A percentile compares a stretch with the other conserved stretches of the same genome.
phyloP scores from a whole-genome alignment of 106 monocot species.

The Acorus calamus region DNA sequence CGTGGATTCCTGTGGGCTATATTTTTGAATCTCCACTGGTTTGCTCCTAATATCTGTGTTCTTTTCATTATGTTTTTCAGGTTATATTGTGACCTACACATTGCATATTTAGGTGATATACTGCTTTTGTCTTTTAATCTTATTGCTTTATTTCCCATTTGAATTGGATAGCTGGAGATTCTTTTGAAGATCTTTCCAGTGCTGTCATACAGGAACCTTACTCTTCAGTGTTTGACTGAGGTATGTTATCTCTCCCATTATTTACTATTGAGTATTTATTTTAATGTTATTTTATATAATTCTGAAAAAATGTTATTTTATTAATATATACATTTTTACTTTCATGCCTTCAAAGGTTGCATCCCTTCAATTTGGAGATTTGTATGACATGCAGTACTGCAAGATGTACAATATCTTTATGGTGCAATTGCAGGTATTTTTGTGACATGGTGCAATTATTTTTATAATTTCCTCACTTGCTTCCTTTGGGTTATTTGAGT shows the following conservation, averaged over 20 bases:
- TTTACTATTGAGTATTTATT: slow-evolving; percentile 1
- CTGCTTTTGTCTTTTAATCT: too few species aligned
- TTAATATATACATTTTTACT: too few species aligned
- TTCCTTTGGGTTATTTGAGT: not conserved
- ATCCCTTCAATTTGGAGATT: slow-evolving; percentile 93
- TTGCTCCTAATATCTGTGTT: slow-evolving; percentile 7
- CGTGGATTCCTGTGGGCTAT: slow-evolving; percentile 97
- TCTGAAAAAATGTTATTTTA: not conserved
- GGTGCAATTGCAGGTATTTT: slow-evolving; percentile 78
- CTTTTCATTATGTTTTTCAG: not conserved
- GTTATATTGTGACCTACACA: not conserved
- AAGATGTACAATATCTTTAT: slow-evolving; percentile 94
- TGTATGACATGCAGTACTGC: slow-evolving; percentile 82
- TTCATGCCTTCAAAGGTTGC: slow-evolving; percentile 51
- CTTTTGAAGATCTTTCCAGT: slow-evolving; percentile 81
- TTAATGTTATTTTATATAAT: not conserved
- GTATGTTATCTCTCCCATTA: slow-evolving; percentile 13
- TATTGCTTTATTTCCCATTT: slow-evolving; percentile 4
- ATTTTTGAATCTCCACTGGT: slow-evolving; percentile 99
- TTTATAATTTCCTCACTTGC: not conserved
- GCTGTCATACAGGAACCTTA: slow-evolving; percentile 87
- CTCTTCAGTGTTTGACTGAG: slow-evolving; percentile 97
- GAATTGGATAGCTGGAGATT: slow-evolving; percentile 67
- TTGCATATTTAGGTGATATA: too few species aligned
- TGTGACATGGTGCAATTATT: not conserved